Percentiles rank a stretch among this genome's conserved stretches.
Conservation (phyloP, 345 rosid species). For the Geranium rotundifolium region DNA sequence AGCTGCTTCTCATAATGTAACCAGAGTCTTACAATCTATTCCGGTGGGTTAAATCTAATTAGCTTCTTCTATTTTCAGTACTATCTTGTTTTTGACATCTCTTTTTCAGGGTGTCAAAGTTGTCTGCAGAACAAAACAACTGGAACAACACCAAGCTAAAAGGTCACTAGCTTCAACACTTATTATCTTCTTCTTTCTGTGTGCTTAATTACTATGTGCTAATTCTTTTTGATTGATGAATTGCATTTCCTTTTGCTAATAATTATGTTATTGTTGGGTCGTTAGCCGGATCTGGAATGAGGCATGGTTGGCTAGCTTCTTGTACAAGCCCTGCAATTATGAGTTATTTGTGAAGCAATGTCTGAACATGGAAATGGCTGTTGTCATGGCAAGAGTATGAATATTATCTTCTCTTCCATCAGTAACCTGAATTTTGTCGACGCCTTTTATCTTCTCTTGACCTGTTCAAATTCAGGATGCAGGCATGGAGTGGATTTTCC, state of each 20-base stretch:
- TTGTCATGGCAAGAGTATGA: slow-evolving; percentile 86
- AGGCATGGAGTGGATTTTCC: slow-evolving; percentile 85
- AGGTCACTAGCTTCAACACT: slow-evolving; percentile 29
- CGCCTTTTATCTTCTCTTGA: neutral
- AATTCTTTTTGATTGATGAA: neutral
- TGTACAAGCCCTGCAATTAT: slow-evolving; percentile 87
- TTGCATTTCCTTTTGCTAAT: slow-evolving; percentile 5
- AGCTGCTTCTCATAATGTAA: slow-evolving; percentile 62
- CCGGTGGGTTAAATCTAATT: slow-evolving; percentile 20
- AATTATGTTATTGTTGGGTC: slow-evolving; percentile 8
- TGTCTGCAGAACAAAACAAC: slow-evolving; percentile 62
- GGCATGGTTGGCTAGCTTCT: slow-evolving; percentile 88
- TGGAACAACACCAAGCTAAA: slow-evolving; percentile 81
- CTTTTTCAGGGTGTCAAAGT: slow-evolving; percentile 66
- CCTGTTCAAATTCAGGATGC: slow-evolving; percentile 39
- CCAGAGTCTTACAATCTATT: slow-evolving; percentile 64
- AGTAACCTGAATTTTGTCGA: neutral
- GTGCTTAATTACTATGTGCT: neutral
- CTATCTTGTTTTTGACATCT: neutral
- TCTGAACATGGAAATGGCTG: slow-evolving; percentile 96
- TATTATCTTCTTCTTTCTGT: neutral
- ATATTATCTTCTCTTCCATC: neutral
- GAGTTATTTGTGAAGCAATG: slow-evolving; percentile 97
- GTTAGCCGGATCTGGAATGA: slow-evolving; percentile 92
- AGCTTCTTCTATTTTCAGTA: slow-evolving; percentile 4